A percentile compares a stretch with the other conserved stretches of the same genome.
These are phyloP conservation scores for Macadamia tetraphylla DNA, from an alignment of 164 flowering plant genomes.

Conservation along the genomic window DNA sequence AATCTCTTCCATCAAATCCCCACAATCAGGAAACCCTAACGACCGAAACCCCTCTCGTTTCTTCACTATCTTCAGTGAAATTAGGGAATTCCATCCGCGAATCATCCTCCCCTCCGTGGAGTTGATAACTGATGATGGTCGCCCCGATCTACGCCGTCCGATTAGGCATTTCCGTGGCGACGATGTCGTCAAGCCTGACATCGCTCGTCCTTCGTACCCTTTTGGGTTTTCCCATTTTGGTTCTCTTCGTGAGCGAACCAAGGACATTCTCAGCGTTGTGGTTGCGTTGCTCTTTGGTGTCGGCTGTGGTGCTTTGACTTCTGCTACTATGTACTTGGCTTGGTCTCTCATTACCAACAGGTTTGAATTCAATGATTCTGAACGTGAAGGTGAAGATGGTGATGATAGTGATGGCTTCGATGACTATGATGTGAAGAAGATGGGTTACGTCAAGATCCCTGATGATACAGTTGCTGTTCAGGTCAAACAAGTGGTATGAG, in stretches of 20 bases:
- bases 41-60: slow-evolving; percentile 12
- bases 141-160: slow-evolving; percentile 4
- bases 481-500: slow-evolving; percentile 24
- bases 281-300: slow-evolving; percentile 47
- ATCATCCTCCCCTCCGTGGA: background rate
- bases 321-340: slow-evolving; percentile 42
- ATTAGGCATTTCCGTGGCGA: background rate
- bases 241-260: slow-evolving; percentile 38
- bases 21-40: slow-evolving; percentile 19
- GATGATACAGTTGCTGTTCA: slow-evolving; percentile 13
- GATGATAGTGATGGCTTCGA: slow-evolving; percentile 15
- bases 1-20: slow-evolving; percentile 22
- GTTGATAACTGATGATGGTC: slow-evolving; percentile 7
- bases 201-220: background rate
- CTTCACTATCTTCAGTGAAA: slow-evolving; percentile 15
- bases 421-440: slow-evolving; percentile 17
- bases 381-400: background rate
- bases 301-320: slow-evolving; percentile 49
- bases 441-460: slow-evolving; percentile 29
- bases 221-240: slow-evolving; percentile 11
- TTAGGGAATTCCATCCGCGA: slow-evolving; percentile 12
- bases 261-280: slow-evolving; percentile 44
- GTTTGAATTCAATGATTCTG: slow-evolving; percentile 19
- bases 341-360: slow-evolving; percentile 39
- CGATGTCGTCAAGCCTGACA: slow-evolving; percentile 1